Evolutionary conservation across 176 grass and related monocot genomes (phyloP).

Genomic region (Panicum miliaceum): DNA sequence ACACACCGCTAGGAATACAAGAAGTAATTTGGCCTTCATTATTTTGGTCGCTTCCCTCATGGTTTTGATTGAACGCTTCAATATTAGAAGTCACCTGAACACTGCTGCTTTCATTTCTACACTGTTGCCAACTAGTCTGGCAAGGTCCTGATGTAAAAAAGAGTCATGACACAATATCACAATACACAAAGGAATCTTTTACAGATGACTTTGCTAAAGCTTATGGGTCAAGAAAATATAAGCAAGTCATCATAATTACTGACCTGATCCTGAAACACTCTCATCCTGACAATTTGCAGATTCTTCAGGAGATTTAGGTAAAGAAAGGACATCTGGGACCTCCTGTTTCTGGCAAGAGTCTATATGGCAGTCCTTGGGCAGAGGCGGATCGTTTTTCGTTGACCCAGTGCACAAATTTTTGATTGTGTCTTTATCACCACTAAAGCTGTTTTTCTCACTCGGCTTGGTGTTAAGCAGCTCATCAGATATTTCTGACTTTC

Average conservation of each 20-base stretch:
- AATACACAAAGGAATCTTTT: not conserved
- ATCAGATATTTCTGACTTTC: not conserved
- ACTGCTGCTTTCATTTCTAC: not conserved
- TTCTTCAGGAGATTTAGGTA: constrained; percentile 5
- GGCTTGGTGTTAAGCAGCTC: constrained; percentile 13
- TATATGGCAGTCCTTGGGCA: not conserved
- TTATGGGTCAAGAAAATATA: not conserved
- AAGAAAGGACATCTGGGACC: not conserved
- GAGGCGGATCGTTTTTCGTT: not conserved
- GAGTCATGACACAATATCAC: not conserved
- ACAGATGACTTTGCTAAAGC: not conserved
- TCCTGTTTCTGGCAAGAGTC: constrained; percentile 23
- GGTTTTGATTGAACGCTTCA: not conserved
- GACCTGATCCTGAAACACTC: not conserved
- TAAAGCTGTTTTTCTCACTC: constrained; percentile 9
- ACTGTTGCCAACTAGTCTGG: not conserved
- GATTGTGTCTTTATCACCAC: not conserved
- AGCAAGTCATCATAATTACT: not conserved
- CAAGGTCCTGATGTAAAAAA: constrained; percentile 1
- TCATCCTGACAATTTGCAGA: constrained; percentile 12
- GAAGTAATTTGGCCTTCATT: not conserved
- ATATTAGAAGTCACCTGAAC: not conserved
- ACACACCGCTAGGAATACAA: not conserved
- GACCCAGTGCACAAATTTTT: not conserved
- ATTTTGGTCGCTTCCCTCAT: not conserved